phyloP scores from a whole-genome alignment of 2,329 filamentous ascomycete genomes.

The Stagonosporopsis chrysanthemi region DNA sequence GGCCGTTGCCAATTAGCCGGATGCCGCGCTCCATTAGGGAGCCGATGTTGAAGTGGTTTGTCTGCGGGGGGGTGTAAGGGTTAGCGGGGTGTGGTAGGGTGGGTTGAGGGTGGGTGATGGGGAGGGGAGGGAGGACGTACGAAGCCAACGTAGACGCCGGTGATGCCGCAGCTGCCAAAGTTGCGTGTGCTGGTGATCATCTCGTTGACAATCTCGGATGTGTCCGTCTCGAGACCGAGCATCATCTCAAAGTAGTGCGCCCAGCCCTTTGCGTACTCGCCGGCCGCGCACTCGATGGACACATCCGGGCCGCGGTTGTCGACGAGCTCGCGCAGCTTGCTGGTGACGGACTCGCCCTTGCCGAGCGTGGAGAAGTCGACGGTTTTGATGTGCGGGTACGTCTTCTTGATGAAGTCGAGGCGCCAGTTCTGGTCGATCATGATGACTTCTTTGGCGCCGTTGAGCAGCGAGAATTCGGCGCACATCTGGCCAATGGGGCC shows the following conservation, averaged over 20 bases:
- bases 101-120: neutral
- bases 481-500: slow-evolving; percentile 86
- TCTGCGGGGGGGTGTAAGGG: slow-evolving; percentile 52
- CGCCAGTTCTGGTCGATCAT: slow-evolving; percentile 79
- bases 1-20: slow-evolving; percentile 74
- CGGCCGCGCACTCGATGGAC: slow-evolving; percentile 71
- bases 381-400: slow-evolving; percentile 70
- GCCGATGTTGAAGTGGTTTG: slow-evolving; percentile 84
- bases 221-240: slow-evolving; percentile 81
- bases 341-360: slow-evolving; percentile 70
- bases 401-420: slow-evolving; percentile 71
- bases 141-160: slow-evolving; percentile 71
- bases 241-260: slow-evolving; percentile 66
- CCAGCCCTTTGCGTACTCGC: slow-evolving; percentile 70
- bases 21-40: slow-evolving; percentile 88
- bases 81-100: neutral
- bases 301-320: slow-evolving; percentile 75
- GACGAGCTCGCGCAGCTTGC: slow-evolving; percentile 75
- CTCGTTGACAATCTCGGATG: slow-evolving; percentile 80
- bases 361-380: slow-evolving; percentile 74
- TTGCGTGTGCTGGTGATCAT: slow-evolving; percentile 78
- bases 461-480: slow-evolving; percentile 70
- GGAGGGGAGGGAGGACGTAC: slow-evolving; percentile 47
- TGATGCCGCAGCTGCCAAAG: slow-evolving; percentile 78
- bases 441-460: slow-evolving; percentile 78